These are phyloP conservation scores for Tetrastigma voinierianum DNA, from an alignment of 164 flowering plant genomes.

Conservation along the genomic window DNA sequence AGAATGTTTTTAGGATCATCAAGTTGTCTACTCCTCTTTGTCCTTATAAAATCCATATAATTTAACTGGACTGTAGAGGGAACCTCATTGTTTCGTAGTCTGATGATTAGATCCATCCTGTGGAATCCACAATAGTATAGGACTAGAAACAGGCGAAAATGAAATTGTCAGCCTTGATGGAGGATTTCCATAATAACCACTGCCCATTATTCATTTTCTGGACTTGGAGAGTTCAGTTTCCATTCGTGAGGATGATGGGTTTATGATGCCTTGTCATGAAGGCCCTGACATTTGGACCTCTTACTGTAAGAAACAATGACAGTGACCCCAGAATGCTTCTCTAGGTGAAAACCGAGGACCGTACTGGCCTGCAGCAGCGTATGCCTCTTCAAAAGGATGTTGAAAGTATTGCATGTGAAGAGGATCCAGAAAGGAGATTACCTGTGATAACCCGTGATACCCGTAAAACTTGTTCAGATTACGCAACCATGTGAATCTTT, in stretches of 20 bases:
- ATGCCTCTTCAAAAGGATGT: constrained; percentile 45
- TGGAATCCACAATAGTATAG: constrained; percentile 61
- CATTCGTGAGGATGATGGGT: constrained; percentile 33
- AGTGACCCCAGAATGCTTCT: constrained; percentile 30
- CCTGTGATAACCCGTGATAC: constrained; percentile 55
- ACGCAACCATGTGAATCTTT: constrained; percentile 41
- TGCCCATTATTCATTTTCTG: constrained; percentile 35
- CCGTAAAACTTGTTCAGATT: constrained; percentile 58
- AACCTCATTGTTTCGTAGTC: constrained; percentile 45
- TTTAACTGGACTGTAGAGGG: constrained; percentile 41
- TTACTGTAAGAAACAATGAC: constrained; percentile 17
- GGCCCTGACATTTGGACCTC: constrained; percentile 20
- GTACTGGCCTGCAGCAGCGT: constrained; percentile 43
- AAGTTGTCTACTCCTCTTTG: constrained; percentile 44
- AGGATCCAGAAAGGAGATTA: constrained; percentile 59
- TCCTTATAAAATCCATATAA: constrained; percentile 48
- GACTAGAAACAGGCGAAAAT: constrained; percentile 62
- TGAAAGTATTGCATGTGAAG: constrained; percentile 60
- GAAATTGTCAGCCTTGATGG: constrained; percentile 54
- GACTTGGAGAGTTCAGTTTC: constrained; percentile 29
- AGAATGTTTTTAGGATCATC: constrained; percentile 53
- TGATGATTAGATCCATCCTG: constrained; percentile 34
- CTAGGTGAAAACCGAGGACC: constrained; percentile 32
- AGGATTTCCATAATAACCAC: constrained; percentile 51
- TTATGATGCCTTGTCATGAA: constrained; percentile 39